Base-by-base conservation (phyloP, 495 filamentous ascomycete genomes). In the Xylaria venustula region DNA sequence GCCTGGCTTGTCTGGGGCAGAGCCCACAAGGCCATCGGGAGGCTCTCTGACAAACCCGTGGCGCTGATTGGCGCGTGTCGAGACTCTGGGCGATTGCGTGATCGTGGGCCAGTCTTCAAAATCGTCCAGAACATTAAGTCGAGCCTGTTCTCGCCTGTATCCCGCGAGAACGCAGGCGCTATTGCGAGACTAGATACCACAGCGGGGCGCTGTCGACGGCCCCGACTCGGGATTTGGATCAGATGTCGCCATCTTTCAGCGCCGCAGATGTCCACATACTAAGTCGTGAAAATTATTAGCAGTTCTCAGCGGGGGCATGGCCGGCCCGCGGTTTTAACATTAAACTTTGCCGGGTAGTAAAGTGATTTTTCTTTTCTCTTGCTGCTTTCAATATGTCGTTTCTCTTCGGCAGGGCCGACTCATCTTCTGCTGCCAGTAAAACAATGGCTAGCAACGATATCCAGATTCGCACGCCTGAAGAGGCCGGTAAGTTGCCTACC, bases 51-150 rank as follows among this genome's bases (percentile, higher is more conserved):
- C 66, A 71, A 71, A 71, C 41, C 60, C 58, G 62, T 20, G 11
- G 49, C 50, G 41, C 28, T 55, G 60, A 71, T 71, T 71, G 68
- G 68, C 30, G 68, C 60, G 46, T n/a, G 22, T 61, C 58, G 36
- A 62, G 64, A 57, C 57, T 69, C 55, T 48, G 64, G 54, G 22
- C 69, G 69, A 71, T 71, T 57, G 69, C 69, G 69, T 71, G 69
- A 69, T 71, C 61, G 55, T 25, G 57, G 62, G 54, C 60, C 62
- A 67, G 23, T 45, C 49, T 54, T 45, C 41, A 37, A 30, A 44
- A 54, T 37, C 23, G 23, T 48, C 17, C 41, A 40, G 48, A 53
- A 37, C 49, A 22, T 22, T 28, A 47, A 22, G 40, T 41, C 19
- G 26, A 44, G 41, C 50, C n/a, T n/a, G n/a, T n/a, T n/a, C n/a